Percentiles rank a stretch among this genome's conserved stretches.
Evolutionary conservation across 148 eudicot species (phyloP).

Genomic region (Arbutus unedo): DNA sequence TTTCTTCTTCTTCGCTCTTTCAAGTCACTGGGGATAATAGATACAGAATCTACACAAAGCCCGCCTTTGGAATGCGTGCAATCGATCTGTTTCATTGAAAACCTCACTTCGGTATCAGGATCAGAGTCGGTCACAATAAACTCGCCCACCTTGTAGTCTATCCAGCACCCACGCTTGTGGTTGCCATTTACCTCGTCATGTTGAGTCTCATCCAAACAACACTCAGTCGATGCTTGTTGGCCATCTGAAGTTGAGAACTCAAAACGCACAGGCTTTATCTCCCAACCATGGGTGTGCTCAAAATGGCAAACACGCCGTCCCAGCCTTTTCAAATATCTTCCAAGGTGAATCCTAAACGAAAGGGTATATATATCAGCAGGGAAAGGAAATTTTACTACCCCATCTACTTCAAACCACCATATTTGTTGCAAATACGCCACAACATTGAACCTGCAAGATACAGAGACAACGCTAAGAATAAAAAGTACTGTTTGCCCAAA

Average conservation of each 20-base stretch:
- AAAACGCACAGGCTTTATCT: conserved; percentile 76
- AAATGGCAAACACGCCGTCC: conserved; percentile 79
- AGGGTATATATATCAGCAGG: conserved; percentile 78
- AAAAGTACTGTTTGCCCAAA: background rate
- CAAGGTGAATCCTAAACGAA: conserved; percentile 80
- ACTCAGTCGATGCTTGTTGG: conserved; percentile 62
- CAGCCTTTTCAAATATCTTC: conserved; percentile 67
- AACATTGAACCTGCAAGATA: conserved; percentile 59
- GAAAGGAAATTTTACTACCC: conserved; percentile 57
- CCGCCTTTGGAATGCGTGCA: conserved; percentile 99
- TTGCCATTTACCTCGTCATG: conserved; percentile 46
- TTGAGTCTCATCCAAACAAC: conserved; percentile 63
- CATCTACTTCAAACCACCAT: conserved; percentile 99
- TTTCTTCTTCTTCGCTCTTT: conserved; percentile 43
- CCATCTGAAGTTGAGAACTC: conserved; percentile 83
- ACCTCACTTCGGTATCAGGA: conserved; percentile 58
- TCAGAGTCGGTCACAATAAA: conserved; percentile 54
- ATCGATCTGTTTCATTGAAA: conserved; percentile 94
- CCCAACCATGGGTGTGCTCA: conserved; percentile 98
- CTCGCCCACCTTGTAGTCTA: conserved; percentile 88
- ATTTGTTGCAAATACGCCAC: conserved; percentile 95
- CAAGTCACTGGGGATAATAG: conserved; percentile 65
- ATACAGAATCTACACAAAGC: conserved; percentile 89
- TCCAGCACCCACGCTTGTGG: conserved; percentile 88
- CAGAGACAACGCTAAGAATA: background rate